Percentiles rank a stretch among this genome's conserved stretches.
These are phyloP conservation scores for Talaromyces piceae DNA, from an alignment of 2,329 filamentous ascomycete species.

Conservation along the genomic window DNA sequence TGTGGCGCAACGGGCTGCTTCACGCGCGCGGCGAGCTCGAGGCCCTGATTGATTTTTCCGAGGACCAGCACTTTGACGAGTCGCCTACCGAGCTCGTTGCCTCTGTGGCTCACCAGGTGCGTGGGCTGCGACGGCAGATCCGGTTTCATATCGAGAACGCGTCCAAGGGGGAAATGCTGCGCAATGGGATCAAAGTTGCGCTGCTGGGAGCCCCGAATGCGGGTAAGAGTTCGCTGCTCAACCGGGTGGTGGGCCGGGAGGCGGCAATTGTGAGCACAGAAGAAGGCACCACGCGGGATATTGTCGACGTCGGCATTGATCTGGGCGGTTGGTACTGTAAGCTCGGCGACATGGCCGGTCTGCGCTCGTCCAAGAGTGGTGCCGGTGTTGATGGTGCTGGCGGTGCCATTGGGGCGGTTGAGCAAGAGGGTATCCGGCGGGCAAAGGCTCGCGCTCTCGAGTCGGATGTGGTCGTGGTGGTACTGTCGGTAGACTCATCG, in stretches of 20 bases:
- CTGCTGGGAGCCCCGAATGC: slow-evolving; percentile 87
- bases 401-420: slow-evolving; percentile 60
- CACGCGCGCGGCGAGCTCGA: slow-evolving; percentile 84
- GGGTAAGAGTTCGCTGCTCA: slow-evolving; percentile 91
- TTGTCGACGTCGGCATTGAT: slow-evolving; percentile 87
- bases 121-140: slow-evolving; percentile 55
- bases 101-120: slow-evolving; percentile 61
- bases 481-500: slow-evolving; percentile 56
- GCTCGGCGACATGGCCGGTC: slow-evolving; percentile 91
- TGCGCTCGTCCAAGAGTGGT: slow-evolving; percentile 47
- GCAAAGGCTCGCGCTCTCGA: slow-evolving; percentile 73
- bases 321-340: slow-evolving; percentile 83
- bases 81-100: slow-evolving; percentile 63
- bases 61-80: slow-evolving; percentile 96
- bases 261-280: slow-evolving; percentile 92
- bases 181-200: slow-evolving; percentile 78
- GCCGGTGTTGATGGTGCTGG: slow-evolving; percentile 8
- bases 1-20: slow-evolving; percentile 70
- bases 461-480: slow-evolving; percentile 76
- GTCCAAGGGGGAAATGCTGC: slow-evolving; percentile 72
- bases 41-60: slow-evolving; percentile 91
- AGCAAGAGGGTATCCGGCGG: slow-evolving; percentile 82
- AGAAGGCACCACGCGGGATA: slow-evolving; percentile 87
- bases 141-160: slow-evolving; percentile 66
- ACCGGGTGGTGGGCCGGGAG: slow-evolving; percentile 80